These are phyloP conservation scores for Lepidopterella palustris DNA, from an alignment of 495 filamentous ascomycete genomes.

Conservation along the genomic window DNA sequence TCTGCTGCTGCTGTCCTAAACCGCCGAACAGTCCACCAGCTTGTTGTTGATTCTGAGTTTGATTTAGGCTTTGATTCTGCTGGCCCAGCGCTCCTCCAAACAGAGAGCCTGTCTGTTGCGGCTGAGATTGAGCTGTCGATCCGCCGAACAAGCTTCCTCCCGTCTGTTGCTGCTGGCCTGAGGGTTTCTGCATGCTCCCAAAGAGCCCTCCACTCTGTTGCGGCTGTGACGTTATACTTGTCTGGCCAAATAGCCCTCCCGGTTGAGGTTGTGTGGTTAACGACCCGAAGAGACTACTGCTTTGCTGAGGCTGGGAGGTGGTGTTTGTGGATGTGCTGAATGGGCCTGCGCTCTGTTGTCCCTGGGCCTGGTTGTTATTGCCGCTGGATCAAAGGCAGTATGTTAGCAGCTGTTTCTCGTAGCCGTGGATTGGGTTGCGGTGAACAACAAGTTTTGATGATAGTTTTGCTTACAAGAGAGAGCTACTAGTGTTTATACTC, in stretches of 20 bases:
- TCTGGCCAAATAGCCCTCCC: constrained; percentile 37
- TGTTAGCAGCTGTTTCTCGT: constrained; percentile 1
- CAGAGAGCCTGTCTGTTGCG: constrained; percentile 32
- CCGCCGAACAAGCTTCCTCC: constrained; percentile 38
- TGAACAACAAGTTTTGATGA: not conserved
- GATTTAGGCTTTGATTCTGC: constrained; percentile 27
- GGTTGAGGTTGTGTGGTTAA: constrained; percentile 41
- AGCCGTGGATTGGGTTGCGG: not conserved
- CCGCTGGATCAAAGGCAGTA: not conserved
- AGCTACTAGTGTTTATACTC: constrained; percentile 69
- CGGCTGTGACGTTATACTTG: constrained; percentile 41
- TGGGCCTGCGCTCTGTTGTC: constrained; percentile 23
- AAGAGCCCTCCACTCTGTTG: constrained; percentile 39
- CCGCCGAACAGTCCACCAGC: constrained; percentile 38
- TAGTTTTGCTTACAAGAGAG: constrained; percentile 55
- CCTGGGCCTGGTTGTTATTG: constrained; percentile 29
- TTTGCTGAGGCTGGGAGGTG: constrained; percentile 17
- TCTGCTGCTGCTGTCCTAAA: constrained; percentile 17
- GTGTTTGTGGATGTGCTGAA: constrained; percentile 17
- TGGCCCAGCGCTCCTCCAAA: constrained; percentile 37
- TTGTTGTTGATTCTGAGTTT: constrained; percentile 31
- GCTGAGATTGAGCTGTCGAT: constrained; percentile 32
- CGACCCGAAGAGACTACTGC: constrained; percentile 23
- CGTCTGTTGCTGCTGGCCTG: constrained; percentile 16
- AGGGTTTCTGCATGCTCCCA: constrained; percentile 30